Percentiles rank a stretch among this genome's conserved stretches.
Evolutionary conservation across 306 rosid species (phyloP).

Genomic region (Luffa acutangula): DNA sequence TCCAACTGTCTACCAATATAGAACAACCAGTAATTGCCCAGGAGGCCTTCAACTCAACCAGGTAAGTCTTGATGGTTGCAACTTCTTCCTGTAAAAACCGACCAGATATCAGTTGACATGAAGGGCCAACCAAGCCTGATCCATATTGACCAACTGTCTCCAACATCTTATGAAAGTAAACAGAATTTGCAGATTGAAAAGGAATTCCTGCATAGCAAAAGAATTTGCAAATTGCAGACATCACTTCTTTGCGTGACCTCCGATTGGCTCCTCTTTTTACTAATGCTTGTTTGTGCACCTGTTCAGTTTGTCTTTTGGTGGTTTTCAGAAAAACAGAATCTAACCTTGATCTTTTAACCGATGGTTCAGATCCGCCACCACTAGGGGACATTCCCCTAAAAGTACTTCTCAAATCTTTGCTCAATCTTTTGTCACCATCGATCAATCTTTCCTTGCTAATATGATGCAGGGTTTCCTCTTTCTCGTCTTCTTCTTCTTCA

Average conservation of each 20-base stretch:
- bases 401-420: constrained; percentile 44
- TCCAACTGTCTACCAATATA: constrained; percentile 78
- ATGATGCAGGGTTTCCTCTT: constrained; percentile 41
- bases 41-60: constrained; percentile 64
- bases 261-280: constrained; percentile 42
- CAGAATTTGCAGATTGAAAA: constrained; percentile 67
- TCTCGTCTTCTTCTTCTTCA: constrained; percentile 70
- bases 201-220: constrained; percentile 92
- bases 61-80: constrained; percentile 48
- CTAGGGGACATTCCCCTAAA: constrained; percentile 44
- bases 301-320: constrained; percentile 47
- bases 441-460: constrained; percentile 46
- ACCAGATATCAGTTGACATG: constrained; percentile 62
- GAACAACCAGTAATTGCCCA: constrained; percentile 92
- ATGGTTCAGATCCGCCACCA: constrained; percentile 54
- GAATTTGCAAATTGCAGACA: constrained; percentile 86
- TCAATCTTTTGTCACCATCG: constrained; percentile 50
- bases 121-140: constrained; percentile 56
- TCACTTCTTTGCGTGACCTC: constrained; percentile 61
- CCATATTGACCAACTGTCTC: constrained; percentile 80
- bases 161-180: constrained; percentile 82
- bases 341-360: constrained; percentile 71
- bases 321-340: constrained; percentile 72
- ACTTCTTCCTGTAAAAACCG: constrained; percentile 72
- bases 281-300: constrained; percentile 50